A percentile compares a stretch with the other conserved stretches of the same genome.
phyloP scores from a whole-genome alignment of 257 asterid species.

The Rauvolfia tetraphylla region DNA sequence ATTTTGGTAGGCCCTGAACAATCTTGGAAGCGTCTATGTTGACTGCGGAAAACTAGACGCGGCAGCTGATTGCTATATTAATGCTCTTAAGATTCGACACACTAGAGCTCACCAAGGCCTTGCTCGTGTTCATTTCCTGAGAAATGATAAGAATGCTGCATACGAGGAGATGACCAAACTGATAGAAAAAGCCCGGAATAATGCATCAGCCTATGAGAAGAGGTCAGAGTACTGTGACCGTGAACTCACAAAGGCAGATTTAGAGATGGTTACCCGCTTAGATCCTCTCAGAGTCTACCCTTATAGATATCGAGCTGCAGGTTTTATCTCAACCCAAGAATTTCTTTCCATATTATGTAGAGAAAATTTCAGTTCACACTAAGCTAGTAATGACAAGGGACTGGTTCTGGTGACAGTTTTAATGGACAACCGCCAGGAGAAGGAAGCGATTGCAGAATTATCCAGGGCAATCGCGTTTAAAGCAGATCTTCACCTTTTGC shows the following conservation, averaged over 20 bases:
- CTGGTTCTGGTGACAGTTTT: conserved; percentile 40
- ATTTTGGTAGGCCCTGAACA: conserved; percentile 75
- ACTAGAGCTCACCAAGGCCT: conserved; percentile 99
- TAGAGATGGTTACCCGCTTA: conserved; percentile 80
- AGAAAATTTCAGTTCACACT: not conserved
- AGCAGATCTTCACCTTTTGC: conserved; percentile 93
- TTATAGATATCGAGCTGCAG: conserved; percentile 98
- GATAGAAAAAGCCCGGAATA: conserved; percentile 79
- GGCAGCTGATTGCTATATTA: conserved; percentile 95
- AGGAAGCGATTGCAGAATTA: conserved; percentile 86
- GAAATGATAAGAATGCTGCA: conserved; percentile 79
- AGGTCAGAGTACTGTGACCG: conserved; percentile 96
- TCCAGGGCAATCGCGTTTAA: conserved; percentile 90
- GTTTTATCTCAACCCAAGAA: conserved; percentile 32
- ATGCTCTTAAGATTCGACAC: conserved; percentile 90
- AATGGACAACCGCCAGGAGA: conserved; percentile 94
- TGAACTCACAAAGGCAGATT: conserved; percentile 85
- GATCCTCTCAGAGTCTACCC: conserved; percentile 98
- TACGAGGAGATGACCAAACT: conserved; percentile 91
- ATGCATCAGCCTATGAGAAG: conserved; percentile 94
- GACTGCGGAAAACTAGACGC: conserved; percentile 84
- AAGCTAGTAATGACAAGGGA: not conserved
- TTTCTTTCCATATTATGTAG: not conserved
- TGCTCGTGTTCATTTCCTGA: conserved; percentile 91
- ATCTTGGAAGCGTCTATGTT: conserved; percentile 91